Evolutionary conservation across 257 asterid species (phyloP), one percentile per base, ranked within the genome.

Genomic region (Ocimum tenuiflorum): DNA sequence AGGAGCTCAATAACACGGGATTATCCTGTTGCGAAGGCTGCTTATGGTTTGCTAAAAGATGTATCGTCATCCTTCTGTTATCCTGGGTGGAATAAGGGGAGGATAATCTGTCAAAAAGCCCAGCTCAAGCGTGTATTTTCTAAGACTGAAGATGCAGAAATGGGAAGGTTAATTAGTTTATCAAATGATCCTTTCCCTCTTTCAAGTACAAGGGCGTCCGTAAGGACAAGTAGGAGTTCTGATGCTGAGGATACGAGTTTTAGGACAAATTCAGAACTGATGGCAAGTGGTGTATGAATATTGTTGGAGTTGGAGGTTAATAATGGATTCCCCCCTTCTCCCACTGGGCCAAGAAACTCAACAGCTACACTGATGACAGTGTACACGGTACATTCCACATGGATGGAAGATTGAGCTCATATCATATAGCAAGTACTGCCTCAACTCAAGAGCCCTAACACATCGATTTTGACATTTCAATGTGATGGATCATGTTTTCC

Each of bases 61-160:
- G 72, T 89, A 63, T 89, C 96, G 48, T 60, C 99, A 29, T 77
- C 91, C 47, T 92, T 92, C 67, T 63, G 84, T 80, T 89, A 77
- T 73, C 95, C 98, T 4, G 95, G 91, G 39, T 89, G 97, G 97
- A 89, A 85, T 63, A 89, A 86, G 83, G 96, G 95, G n/a, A 74
- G 98, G 57, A 87, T 92, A 48, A 71, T 82, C 72, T 89, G 98
- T 66, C 98, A 82, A 67, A 84, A 81, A 75, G 49, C 97, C 71
- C 96, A 86, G 76, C 88, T 92, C 14, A 89, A 87, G 78, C 92
- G 88, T 11, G 9, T 77, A 27, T 79, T 87, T 57, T 68, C 86
- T 3, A 77, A 72, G 43, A 27, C 45, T 8, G 82, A 81, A 47
- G 82, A 64, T 52, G 79, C 90, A 12, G 79, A 81, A 45, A 68